Evolutionary conservation across 352 stramenopile genomes (phyloP).

Genomic region (Aphanomyces invadans): DNA sequence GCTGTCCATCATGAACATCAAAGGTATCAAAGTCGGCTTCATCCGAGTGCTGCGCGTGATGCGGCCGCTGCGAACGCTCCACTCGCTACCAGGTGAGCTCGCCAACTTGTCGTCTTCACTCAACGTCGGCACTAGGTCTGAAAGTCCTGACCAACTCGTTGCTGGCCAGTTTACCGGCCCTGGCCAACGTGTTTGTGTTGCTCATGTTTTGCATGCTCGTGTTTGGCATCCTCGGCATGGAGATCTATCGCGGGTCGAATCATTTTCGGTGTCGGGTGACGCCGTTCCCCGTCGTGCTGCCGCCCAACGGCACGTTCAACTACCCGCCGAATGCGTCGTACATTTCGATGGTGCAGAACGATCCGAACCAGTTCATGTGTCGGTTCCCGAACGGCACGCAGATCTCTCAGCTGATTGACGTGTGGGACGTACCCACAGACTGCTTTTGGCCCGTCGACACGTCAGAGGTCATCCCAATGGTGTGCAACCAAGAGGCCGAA

Average conservation of each 20-base stretch:
- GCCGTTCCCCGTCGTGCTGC: conserved; percentile 52
- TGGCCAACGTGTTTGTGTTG: conserved; percentile 81
- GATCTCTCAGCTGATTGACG: not conserved
- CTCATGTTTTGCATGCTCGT: conserved; percentile 88
- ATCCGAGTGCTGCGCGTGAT: conserved; percentile 86
- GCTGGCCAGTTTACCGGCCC: conserved; percentile 40
- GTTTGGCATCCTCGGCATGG: conserved; percentile 84
- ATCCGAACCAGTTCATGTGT: conserved; percentile 37
- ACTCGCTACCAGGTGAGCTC: conserved; percentile 45
- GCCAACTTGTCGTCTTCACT: not conserved
- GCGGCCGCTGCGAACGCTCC: conserved; percentile 60
- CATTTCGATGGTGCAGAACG: conserved; percentile 33
- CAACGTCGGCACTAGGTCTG: not conserved
- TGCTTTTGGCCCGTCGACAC: conserved; percentile 91
- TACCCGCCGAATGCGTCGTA: conserved; percentile 55
- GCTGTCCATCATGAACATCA: conserved; percentile 91
- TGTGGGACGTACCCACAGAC: conserved; percentile 49
- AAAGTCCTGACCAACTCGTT: conserved; percentile 10
- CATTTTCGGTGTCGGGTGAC: conserved; percentile 74
- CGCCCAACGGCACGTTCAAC: conserved; percentile 29
- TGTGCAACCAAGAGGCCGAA: conserved; percentile 37
- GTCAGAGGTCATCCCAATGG: conserved; percentile 40
- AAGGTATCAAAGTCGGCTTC: conserved; percentile 51
- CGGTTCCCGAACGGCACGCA: conserved; percentile 21
- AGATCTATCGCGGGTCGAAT: conserved; percentile 78